Percentiles rank a stretch among this genome's conserved stretches.
These are phyloP conservation scores for Bipolaris bicolor DNA, from an alignment of 2,329 filamentous ascomycete genomes.

Conservation along the genomic window DNA sequence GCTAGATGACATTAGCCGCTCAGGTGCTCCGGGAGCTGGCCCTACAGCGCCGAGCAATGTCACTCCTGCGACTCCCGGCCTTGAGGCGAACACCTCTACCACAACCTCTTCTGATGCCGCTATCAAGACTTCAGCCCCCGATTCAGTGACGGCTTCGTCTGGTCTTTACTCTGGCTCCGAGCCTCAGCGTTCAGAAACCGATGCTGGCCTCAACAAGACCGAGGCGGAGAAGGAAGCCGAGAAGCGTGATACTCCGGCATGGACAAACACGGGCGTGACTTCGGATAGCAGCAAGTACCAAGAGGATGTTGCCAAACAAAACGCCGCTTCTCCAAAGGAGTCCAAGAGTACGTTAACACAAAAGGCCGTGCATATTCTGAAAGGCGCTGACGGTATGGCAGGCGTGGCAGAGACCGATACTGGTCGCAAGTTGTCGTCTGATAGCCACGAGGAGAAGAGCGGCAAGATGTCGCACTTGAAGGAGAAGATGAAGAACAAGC, in stretches of 20 bases:
- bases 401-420: conserved; percentile 63
- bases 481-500: conserved; percentile 72
- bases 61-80: conserved; percentile 12
- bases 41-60: conserved; percentile 22
- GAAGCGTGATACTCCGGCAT: conserved; percentile 45
- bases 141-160: conserved; percentile 18
- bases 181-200: conserved; percentile 24
- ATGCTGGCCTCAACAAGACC: conserved; percentile 20
- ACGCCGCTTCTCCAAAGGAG: conserved; percentile 50
- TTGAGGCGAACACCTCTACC: conserved; percentile 10
- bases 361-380: conserved; percentile 22
- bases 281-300: conserved; percentile 63
- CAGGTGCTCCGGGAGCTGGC: conserved; percentile 30
- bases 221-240: conserved; percentile 27
- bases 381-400: conserved; percentile 48
- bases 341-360: conserved; percentile 47
- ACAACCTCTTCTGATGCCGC: conserved; percentile 12
- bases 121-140: conserved; percentile 23
- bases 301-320: conserved; percentile 64
- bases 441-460: conserved; percentile 31
- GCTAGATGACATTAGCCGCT: conserved; percentile 33
- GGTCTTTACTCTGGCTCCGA: conserved; percentile 11
- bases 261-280: conserved; percentile 62
- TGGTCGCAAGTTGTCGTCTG: conserved; percentile 47
- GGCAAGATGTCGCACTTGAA: conserved; percentile 60